Base-by-base conservation (phyloP, 2,329 filamentous ascomycete species). In the Fusarium verrucosum region DNA sequence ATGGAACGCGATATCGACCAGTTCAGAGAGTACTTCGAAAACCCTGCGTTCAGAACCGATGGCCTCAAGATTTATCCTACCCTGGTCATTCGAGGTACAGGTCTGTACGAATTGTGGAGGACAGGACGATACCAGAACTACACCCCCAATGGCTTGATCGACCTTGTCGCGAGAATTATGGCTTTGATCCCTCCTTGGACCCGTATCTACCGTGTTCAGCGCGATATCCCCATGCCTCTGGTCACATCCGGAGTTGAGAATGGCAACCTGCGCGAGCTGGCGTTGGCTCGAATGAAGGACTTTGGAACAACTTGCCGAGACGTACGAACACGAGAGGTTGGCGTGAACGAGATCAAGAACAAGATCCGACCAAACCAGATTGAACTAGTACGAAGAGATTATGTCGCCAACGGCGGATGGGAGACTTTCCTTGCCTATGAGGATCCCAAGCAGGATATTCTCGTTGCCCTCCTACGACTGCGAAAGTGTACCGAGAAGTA, bases 171-270 rank as follows among this genome's bases (percentile, higher is more conserved):
- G 5, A 88, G 95, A n/a, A 99, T 99, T 49, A 81, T 99, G 62
- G 95, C 95, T 0, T 84, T 99, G 4, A 90, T 99, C 0, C 95
- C 95, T 2, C 95, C 95, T 2, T 99, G 95, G 95, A 99, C 96
- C 0, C 89, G 95, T 63, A 99, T 99, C 73, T 99, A 99, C 81
- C 92, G 95, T 59, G 95, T 99, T 1, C 95, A 99, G 81, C 89
- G 95, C 76, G 95, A 99, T 79, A 99, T 99, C 57, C 95, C 95
- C n/a, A 99, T 99, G 95, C 95, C 95, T 1, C 84, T 99, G 22
- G 96, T 99, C n/a, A 98, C 95, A 0, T 96, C 94, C 1, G 95
- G 95, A 36, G 95, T 99, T 1, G 95, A 99, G 79, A 99, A 99
- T 70, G 95, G 95, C 61, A 99, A 99, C 75, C 81, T 99, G 35